These are phyloP conservation scores for Schizopora paradoxa DNA, from an alignment of 1,284 basidiomycete species.

Conservation along the genomic window DNA sequence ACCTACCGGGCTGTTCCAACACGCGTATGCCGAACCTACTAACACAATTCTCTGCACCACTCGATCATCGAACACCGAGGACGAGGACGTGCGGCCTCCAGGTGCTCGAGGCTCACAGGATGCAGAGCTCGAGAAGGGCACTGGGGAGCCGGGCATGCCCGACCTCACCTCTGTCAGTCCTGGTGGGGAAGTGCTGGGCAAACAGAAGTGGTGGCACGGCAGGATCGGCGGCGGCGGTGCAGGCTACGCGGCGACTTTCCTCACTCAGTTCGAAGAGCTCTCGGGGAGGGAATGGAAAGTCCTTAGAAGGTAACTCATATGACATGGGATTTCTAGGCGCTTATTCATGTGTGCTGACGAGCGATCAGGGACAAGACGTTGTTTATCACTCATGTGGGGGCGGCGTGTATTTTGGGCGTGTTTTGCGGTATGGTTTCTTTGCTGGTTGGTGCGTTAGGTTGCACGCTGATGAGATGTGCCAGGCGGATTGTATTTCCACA, in stretches of 20 bases:
- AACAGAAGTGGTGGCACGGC: constrained; percentile 6
- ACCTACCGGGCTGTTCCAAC: constrained; percentile 39
- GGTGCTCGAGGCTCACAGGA: not conserved
- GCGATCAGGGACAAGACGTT: constrained; percentile 67
- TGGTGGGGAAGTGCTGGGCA: constrained; percentile 20
- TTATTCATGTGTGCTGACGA: not conserved
- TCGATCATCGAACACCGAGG: not conserved
- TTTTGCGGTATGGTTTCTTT: constrained; percentile 56
- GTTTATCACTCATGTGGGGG: constrained; percentile 69
- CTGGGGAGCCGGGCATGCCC: too few species aligned
- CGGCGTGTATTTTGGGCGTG: constrained; percentile 70
- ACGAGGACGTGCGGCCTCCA: not conserved
- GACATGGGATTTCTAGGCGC: not conserved
- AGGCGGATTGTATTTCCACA: constrained; percentile 83
- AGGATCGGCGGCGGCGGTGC: constrained; percentile 16
- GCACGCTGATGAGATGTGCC: constrained; percentile 12
- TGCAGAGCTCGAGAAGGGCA: constrained; percentile 9
- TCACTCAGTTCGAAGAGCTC: constrained; percentile 81
- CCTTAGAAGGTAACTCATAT: constrained; percentile 50
- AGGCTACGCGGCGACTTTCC: constrained; percentile 65
- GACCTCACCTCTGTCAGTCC: constrained; percentile 14
- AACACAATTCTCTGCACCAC: not conserved
- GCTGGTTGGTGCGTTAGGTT: not conserved
- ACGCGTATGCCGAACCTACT: constrained; percentile 11
- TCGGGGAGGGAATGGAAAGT: constrained; percentile 80